Evolutionary conservation across 208 protist species (phyloP).

Genomic region (Wallacemonas rigidus): DNA sequence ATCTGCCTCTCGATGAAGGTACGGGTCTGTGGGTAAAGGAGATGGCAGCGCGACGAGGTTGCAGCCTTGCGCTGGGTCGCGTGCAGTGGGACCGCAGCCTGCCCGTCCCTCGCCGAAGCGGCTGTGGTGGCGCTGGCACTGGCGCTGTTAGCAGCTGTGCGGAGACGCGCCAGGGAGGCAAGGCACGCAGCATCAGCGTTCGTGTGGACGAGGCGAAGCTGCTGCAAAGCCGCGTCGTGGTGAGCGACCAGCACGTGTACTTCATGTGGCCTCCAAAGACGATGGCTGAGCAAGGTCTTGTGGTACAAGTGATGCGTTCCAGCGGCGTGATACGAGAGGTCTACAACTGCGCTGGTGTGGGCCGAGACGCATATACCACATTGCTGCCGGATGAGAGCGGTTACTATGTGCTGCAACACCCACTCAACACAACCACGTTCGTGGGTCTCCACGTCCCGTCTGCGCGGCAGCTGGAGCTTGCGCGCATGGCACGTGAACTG

Average conservation of each 20-base stretch:
- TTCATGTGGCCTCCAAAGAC: conserved; percentile 49
- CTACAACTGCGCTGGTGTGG: conserved; percentile 74
- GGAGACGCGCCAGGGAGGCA: not conserved
- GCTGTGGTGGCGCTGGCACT: not conserved
- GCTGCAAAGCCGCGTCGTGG: conserved; percentile 50
- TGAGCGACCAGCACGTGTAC: conserved; percentile 65
- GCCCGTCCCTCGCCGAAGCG: conserved; percentile 26
- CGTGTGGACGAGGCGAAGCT: conserved; percentile 48
- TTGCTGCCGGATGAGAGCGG: conserved; percentile 76
- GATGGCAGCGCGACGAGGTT: conserved; percentile 35
- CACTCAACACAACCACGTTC: conserved; percentile 70
- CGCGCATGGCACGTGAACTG: not conserved
- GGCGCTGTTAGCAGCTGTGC: not conserved
- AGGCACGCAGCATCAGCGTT: conserved; percentile 15
- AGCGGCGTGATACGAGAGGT: conserved; percentile 59
- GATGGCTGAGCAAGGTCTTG: conserved; percentile 71
- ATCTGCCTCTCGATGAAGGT: conserved; percentile 86
- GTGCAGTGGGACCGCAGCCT: conserved; percentile 67
- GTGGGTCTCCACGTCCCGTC: conserved; percentile 37
- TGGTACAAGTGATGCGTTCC: conserved; percentile 55
- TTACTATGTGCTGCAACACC: conserved; percentile 74
- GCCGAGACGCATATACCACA: conserved; percentile 61
- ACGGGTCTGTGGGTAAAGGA: conserved; percentile 87
- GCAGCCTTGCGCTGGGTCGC: conserved; percentile 40
- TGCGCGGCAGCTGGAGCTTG: not conserved